These are phyloP conservation scores for Amanita muscaria DNA, from an alignment of 768 basidiomycete species.

Conservation along the genomic window DNA sequence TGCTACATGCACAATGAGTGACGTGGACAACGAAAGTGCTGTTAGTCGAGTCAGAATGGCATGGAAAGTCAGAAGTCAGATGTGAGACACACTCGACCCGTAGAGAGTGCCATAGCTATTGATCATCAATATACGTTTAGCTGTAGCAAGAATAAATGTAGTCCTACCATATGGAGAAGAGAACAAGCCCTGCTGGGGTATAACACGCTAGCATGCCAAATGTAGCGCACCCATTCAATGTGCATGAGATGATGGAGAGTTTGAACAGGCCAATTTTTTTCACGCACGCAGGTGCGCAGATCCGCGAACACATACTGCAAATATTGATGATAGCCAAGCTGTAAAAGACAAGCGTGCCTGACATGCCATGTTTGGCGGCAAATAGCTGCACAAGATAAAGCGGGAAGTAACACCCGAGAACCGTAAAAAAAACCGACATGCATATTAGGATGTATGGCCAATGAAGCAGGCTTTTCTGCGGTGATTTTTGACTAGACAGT, in stretches of 20 bases:
- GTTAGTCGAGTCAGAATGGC: no score
- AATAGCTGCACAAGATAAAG: conserved; percentile 9
- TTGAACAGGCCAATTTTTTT: conserved; percentile 5
- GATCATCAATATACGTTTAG: not conserved
- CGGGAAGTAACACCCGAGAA: conserved; percentile 8
- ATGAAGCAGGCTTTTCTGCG: conserved; percentile 1
- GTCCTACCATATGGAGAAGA: conserved; percentile 4
- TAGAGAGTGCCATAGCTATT: conserved; percentile 9
- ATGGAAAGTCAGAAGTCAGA: no score
- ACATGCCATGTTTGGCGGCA: conserved; percentile 5
- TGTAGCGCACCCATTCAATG: not conserved
- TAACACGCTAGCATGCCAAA: conserved; percentile 6
- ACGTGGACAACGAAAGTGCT: no score
- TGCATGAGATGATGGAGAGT: conserved; percentile 1
- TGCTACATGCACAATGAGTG: no score
- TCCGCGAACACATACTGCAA: conserved; percentile 1
- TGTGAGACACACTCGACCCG: conserved; percentile 6
- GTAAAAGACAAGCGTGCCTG: conserved; percentile 4
- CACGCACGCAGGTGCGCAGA: conserved; percentile 1
- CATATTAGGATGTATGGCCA: conserved; percentile 8
- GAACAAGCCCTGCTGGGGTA: conserved; percentile 5
- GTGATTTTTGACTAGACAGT: not conserved
- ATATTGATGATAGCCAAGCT: conserved; percentile 6
- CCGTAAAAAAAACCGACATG: conserved; percentile 1
- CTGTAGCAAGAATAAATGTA: not conserved